Base-by-base conservation (phyloP, 2,329 filamentous ascomycete species). In the Beauveria scarabaeidicola region DNA sequence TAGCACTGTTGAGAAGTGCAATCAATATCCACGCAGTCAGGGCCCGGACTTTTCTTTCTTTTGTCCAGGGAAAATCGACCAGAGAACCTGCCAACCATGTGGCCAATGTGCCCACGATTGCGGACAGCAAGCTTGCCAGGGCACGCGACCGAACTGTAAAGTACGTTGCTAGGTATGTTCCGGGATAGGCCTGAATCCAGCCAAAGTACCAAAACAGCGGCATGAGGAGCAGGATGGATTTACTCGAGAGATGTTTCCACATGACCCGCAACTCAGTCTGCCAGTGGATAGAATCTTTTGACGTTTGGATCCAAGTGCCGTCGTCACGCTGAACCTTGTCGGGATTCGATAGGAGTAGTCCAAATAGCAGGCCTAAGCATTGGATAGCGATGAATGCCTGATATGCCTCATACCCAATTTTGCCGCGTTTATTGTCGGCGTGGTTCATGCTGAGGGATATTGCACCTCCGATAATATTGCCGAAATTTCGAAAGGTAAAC, bases 321-420 rank as follows among this genome's bases (percentile, higher is more conserved):
- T 79, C 75, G 13, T 71, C 69, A 21, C 77, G 71, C 62, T 70
- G 71, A 5, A 79, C 74, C 40, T 77, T 77, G 29, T 75, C 69
- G 0, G 78, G 76, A 11, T 74, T 72, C 0, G 76, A 78, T 0
- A 80, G 69, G 11, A 77, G 67, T 3, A 78, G 64, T 0, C 71
- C 76, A 15, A 78, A 68, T 8, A 74, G 68, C 0, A 77, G 69
- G 1, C 75, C 77, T 0, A 79, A 69, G 57, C 74, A 78, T 65
- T 78, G 77, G 48, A 80, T 75, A 21, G 74, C 75, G 50, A 79
- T 76, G 56, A 79, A 78, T 11, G 71, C 73, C 25, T 78, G 71
- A 15, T 52, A 52, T 17, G 50, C 40, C 19, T 52, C 19, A 3
- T 40, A 52, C 19, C 50, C 50, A 25, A 52, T 36, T 5, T 52